phyloP scores from a whole-genome alignment of 164 flowering plant species.

The Stephania yunnanensis region DNA sequence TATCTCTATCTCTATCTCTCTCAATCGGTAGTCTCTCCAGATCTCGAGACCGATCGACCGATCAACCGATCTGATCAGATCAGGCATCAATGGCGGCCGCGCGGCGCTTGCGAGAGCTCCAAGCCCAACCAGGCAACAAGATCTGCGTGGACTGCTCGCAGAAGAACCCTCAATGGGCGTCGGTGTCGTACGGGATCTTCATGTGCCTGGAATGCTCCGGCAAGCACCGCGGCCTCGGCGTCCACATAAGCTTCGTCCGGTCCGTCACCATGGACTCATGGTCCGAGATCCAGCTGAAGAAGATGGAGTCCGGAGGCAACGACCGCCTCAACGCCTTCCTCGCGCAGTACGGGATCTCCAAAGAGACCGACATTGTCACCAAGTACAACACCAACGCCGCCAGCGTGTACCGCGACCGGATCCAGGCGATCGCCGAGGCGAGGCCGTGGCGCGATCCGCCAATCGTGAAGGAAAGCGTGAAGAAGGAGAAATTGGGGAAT shows the following conservation, averaged over 20 bases:
- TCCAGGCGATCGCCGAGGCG: conserved; percentile 8
- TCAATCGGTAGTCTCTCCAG: background rate
- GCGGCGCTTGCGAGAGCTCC: conserved; percentile 14
- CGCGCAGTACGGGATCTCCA: conserved; percentile 14
- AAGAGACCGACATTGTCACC: conserved; percentile 16
- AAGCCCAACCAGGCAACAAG: conserved; percentile 16
- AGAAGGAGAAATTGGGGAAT: background rate
- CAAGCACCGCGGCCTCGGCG: conserved; percentile 25
- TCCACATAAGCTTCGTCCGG: conserved; percentile 21
- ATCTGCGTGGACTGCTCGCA: conserved; percentile 24
- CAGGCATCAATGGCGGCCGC: conserved; percentile 6
- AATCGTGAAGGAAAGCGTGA: conserved; percentile 9
- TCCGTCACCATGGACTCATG: conserved; percentile 26
- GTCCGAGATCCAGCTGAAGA: conserved; percentile 18
- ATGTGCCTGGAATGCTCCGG: conserved; percentile 30
- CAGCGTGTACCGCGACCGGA: conserved; percentile 12
- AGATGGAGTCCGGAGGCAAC: conserved; percentile 24
- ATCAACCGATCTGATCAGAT: background rate
- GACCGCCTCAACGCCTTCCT: conserved; percentile 17
- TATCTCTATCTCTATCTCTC: background rate
- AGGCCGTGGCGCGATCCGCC: conserved; percentile 20
- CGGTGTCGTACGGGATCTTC: conserved; percentile 24
- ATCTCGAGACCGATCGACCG: background rate
- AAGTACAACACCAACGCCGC: conserved; percentile 19
- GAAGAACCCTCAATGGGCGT: conserved; percentile 26